Conservation (phyloP, 306 rosid species). For the Aeschynomene evenia region DNA sequence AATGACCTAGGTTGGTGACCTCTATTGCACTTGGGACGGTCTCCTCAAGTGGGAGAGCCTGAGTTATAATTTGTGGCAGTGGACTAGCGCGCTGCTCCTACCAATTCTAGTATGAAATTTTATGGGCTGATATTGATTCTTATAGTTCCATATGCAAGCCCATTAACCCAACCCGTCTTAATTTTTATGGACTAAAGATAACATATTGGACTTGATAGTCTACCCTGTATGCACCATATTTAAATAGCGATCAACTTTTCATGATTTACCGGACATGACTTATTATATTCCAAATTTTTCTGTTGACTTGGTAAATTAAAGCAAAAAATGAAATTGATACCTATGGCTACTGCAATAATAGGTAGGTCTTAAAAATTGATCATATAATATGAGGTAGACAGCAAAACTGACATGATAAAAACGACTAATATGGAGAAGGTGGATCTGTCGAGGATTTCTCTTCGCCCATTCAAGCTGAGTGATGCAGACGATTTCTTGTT, state of each 20-base stretch:
- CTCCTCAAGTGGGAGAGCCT: slow-evolving; percentile 39
- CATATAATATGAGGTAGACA: neutral
- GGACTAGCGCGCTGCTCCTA: slow-evolving; percentile 50
- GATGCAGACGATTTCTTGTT: slow-evolving; percentile 57
- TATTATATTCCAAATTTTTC: too few species aligned
- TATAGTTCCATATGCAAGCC: too few species aligned
- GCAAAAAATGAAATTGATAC: too few species aligned
- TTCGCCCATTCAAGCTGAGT: slow-evolving; percentile 49
- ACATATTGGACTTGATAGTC: too few species aligned
- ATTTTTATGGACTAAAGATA: too few species aligned
- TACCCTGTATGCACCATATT: too few species aligned
- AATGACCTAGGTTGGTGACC: slow-evolving; percentile 43
- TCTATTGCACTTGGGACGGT: slow-evolving; percentile 50
- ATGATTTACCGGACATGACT: too few species aligned
- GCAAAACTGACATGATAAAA: neutral
- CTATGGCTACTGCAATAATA: too few species aligned
- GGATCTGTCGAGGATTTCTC: slow-evolving; percentile 32
- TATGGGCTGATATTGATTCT: too few species aligned
- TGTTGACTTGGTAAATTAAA: too few species aligned
- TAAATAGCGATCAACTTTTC: too few species aligned
- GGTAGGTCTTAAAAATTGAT: neutral
- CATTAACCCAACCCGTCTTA: too few species aligned
- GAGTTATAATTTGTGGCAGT: slow-evolving; percentile 39
- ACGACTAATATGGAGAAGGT: slow-evolving; percentile 23
- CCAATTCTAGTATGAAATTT: neutral